Percentiles rank a stretch among this genome's conserved stretches.
phyloP scores from a whole-genome alignment of 257 asterid genomes.

The Gentiana macrophylla region DNA sequence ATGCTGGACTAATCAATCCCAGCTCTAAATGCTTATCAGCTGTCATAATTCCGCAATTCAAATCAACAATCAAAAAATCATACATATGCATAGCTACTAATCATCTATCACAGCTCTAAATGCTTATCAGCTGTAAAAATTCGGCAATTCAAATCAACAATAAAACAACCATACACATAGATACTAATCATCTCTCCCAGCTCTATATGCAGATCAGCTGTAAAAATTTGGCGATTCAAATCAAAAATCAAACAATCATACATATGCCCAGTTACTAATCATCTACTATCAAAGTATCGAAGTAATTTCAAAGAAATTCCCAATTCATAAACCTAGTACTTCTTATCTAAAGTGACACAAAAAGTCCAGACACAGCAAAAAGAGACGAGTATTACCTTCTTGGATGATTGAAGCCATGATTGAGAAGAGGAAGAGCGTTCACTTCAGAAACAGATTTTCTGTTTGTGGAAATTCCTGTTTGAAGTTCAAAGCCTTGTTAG shows the following conservation, averaged over 20 bases:
- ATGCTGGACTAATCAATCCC: conserved; percentile 17
- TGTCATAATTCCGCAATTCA: conserved; percentile 6
- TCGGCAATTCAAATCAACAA: neutral
- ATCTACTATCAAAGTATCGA: too few relatives aligned
- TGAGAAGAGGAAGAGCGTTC: neutral
- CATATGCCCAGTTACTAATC: too few relatives aligned
- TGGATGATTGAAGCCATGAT: conserved; percentile 18
- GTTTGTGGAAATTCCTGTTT: conserved; percentile 10
- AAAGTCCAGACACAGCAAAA: neutral
- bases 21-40: conserved; percentile 29
- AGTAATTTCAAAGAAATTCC: too few relatives aligned
- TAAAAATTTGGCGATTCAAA: neutral
- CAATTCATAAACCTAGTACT: too few relatives aligned
- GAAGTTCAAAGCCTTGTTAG: neutral
- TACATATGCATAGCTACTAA: neutral
- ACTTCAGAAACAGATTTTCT: conserved; percentile 4
- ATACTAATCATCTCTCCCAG: too few relatives aligned
- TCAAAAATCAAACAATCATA: neutral
- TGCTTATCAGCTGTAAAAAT: neutral
- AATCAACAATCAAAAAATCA: conserved; percentile 1
- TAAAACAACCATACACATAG: too few relatives aligned
- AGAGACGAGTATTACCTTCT: conserved; percentile 13
- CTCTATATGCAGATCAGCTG: neutral
- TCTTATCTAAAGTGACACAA: neutral
- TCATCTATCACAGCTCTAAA: too few relatives aligned